Percentiles rank a stretch among this genome's conserved stretches.
phyloP scores from a whole-genome alignment of 768 basidiomycete species.

The Boletus eberwhitei region DNA sequence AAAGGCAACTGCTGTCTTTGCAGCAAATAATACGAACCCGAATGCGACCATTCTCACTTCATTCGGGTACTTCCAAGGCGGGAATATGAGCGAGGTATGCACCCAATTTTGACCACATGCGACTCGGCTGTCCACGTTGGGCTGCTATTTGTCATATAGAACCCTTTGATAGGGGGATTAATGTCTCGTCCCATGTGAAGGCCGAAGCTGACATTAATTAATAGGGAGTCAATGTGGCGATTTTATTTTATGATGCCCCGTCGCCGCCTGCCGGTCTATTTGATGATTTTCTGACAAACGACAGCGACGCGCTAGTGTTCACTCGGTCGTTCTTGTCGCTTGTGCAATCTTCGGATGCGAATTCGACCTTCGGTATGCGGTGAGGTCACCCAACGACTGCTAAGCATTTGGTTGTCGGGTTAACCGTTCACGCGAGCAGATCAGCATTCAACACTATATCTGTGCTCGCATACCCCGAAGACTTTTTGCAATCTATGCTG shows the following conservation, averaged over 20 bases:
- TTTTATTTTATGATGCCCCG: constrained; percentile 59
- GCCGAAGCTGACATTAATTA: constrained; percentile 2
- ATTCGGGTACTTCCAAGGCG: constrained; percentile 32
- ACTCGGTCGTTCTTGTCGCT: constrained; percentile 27
- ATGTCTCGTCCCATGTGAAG: constrained; percentile 1
- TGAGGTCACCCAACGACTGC: constrained; percentile 10
- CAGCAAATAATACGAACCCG: constrained; percentile 20
- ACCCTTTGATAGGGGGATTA: not conserved
- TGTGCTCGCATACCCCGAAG: constrained; percentile 17
- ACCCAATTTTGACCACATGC: constrained; percentile 1
- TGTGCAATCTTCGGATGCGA: constrained; percentile 18
- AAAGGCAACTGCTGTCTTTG: constrained; percentile 24
- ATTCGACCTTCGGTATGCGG: constrained; percentile 21
- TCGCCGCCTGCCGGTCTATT: constrained; percentile 24
- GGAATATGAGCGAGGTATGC: constrained; percentile 33
- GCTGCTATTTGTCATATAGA: not conserved
- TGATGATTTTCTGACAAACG: constrained; percentile 29
- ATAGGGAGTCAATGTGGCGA: constrained; percentile 20
- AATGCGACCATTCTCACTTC: constrained; percentile 41
- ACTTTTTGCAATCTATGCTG: constrained; percentile 17
- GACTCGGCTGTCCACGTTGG: not conserved
- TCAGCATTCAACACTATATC: constrained; percentile 24
- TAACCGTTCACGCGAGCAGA: constrained; percentile 11
- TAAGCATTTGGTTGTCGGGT: not conserved
- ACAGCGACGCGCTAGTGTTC: constrained; percentile 8